phyloP scores from a whole-genome alignment of 768 basidiomycete genomes.

The Podaxis sp. region DNA sequence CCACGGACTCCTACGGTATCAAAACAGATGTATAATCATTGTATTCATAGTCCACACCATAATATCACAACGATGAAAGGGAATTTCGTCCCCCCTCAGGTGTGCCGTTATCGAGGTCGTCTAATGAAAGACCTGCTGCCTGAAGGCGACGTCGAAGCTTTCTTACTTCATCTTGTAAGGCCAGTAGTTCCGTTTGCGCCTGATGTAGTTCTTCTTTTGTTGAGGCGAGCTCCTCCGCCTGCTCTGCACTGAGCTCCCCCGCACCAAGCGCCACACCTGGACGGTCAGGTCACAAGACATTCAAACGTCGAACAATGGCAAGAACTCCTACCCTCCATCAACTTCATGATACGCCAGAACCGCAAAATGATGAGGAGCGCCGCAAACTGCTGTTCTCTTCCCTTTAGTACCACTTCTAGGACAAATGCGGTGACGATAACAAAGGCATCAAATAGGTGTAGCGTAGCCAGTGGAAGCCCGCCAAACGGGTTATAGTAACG shows the following conservation, averaged over 20 bases:
- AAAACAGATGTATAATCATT: slow-evolving; percentile 1
- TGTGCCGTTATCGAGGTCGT: background rate
- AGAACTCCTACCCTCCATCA: slow-evolving; percentile 47
- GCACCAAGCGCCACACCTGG: slow-evolving; percentile 76
- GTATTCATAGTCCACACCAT: slow-evolving; percentile 7
- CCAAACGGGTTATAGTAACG: slow-evolving; percentile 62
- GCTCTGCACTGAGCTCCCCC: slow-evolving; percentile 65
- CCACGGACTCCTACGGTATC: slow-evolving; percentile 7
- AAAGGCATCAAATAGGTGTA: slow-evolving; percentile 76
- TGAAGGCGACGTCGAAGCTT: slow-evolving; percentile 12
- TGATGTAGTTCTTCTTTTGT: slow-evolving; percentile 49
- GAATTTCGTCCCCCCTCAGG: background rate
- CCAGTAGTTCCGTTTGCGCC: slow-evolving; percentile 40
- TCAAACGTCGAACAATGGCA: background rate
- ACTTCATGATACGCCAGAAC: slow-evolving; percentile 78
- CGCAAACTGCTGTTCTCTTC: slow-evolving; percentile 69
- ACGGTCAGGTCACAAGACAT: slow-evolving; percentile 9
- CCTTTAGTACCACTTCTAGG: slow-evolving; percentile 68
- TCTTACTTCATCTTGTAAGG: slow-evolving; percentile 42
- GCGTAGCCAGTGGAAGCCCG: slow-evolving; percentile 47
- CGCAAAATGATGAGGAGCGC: slow-evolving; percentile 71
- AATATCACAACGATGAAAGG: slow-evolving; percentile 3
- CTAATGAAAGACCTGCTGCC: background rate
- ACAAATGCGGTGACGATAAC: slow-evolving; percentile 74
- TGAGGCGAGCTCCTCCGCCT: slow-evolving; percentile 45